Evolutionary conservation across 1,284 basidiomycete species (phyloP).

Genomic region (Fomitopsis palustris): DNA sequence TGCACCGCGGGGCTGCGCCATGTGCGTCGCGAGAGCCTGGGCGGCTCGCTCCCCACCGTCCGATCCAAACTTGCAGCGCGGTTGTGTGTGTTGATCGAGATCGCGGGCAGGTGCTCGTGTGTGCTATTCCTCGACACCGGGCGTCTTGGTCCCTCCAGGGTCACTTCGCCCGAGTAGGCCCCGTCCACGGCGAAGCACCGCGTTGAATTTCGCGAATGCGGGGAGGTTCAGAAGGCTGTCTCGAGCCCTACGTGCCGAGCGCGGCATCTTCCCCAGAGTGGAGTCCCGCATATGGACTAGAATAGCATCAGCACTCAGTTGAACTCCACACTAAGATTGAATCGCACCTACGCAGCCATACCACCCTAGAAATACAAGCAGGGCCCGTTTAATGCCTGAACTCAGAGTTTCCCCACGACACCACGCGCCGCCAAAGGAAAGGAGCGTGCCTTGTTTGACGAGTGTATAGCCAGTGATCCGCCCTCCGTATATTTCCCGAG

Average conservation of each 20-base stretch:
- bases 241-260: background rate
- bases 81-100: background rate
- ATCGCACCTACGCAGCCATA: background rate
- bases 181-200: background rate
- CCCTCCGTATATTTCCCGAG: background rate
- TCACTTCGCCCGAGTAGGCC: background rate
- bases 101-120: background rate
- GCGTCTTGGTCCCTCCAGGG: background rate
- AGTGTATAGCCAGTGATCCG: background rate
- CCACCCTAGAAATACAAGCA: no score
- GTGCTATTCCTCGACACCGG: background rate
- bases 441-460: background rate
- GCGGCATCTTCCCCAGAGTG: background rate
- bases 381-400: no score
- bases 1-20: background rate
- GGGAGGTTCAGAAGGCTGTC: background rate
- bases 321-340: background rate
- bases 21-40: background rate
- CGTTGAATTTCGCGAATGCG: background rate
- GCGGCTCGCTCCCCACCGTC: background rate
- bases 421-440: background rate
- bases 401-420: background rate
- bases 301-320: background rate
- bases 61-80: background rate
- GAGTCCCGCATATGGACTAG: background rate